phyloP scores from a whole-genome alignment of 2,329 filamentous ascomycete genomes.

The Aureobasidium sp. region DNA sequence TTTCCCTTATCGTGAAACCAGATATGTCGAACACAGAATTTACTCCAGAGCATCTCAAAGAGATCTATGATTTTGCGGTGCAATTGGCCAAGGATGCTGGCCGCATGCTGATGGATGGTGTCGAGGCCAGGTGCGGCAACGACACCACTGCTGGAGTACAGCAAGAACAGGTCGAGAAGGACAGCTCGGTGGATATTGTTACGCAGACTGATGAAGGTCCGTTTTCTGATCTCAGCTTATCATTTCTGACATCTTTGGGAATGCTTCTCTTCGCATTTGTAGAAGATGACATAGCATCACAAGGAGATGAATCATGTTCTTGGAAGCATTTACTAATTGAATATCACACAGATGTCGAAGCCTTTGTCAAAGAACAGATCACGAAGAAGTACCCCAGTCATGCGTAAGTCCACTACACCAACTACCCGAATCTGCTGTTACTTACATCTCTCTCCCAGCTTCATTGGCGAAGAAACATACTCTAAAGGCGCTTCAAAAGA shows the following conservation, averaged over 20 bases:
- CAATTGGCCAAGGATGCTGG: constrained; percentile 65
- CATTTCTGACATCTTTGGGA: not conserved
- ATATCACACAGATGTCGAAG: constrained; percentile 55
- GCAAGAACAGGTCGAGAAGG: constrained; percentile 53
- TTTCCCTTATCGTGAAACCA: not conserved
- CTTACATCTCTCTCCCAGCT: constrained; percentile 39
- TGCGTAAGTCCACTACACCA: constrained; percentile 41
- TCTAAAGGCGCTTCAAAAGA: constrained; percentile 59
- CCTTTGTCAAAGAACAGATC: constrained; percentile 59
- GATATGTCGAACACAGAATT: constrained; percentile 9
- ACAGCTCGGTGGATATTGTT: constrained; percentile 69
- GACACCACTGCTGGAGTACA: constrained; percentile 29
- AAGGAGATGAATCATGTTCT: not conserved
- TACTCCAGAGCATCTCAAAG: constrained; percentile 45
- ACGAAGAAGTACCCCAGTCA: constrained; percentile 56
- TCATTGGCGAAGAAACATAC: constrained; percentile 72
- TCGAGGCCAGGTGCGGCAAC: constrained; percentile 47
- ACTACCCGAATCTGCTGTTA: not conserved
- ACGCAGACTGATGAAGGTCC: constrained; percentile 68
- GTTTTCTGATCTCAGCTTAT: constrained; percentile 4
- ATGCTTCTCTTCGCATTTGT: too few species aligned
- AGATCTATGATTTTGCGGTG: constrained; percentile 64
- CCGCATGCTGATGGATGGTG: constrained; percentile 56
- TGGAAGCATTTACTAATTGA: not conserved
- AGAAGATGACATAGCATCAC: not conserved